Base-by-base conservation (phyloP, 371 early-diverging fungal species). In the Mucor saturninus region DNA sequence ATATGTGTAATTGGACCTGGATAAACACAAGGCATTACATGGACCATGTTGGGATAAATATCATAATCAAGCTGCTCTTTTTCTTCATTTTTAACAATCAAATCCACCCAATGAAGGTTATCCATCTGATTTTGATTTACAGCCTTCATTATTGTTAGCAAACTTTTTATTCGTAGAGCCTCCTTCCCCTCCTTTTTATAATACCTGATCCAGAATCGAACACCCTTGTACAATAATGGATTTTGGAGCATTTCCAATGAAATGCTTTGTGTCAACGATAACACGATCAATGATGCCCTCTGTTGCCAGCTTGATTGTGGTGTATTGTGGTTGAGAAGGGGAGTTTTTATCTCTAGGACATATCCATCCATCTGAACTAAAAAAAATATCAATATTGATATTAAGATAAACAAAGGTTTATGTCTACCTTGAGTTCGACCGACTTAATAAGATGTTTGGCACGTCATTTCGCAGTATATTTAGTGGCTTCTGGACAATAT, bases 361-460 rank as follows among this genome's bases (percentile, higher is more conserved):
- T 5, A 58, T 58, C 59, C 59, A 58, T 5, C 59, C 59, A 38
- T 58, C 59, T 13, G 48, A 14, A 11, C 59, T 58, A 38, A 26
- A 13, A 31, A 43, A 5, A 4, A 0, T 29, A 21, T 43, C 14
- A 45, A 11, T 21, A 53, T 43, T 3, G 14, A 29, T 11, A 4
- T 42, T 14, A 0, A 29, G 3, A 30, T 8, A 13, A 42, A 42
- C 6, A 11, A 10, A 14, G 10, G 13, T 48, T 26, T 26, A 7
- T 4, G 8, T 6, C 8, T 38, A 58, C 59, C 46, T 49, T 13
- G 59, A 58, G 5, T 39, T 35, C 28, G 28, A 26, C 21, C 59
- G 31, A 37, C 28, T 35, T 31, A 49, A 9, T 15, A 58, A 32
- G 5, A 58, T 35, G 31, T 58, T 58, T 38, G 59, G 59, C 5